Evolutionary conservation across 1,284 basidiomycete species (phyloP).

Genomic region (Apiotrichum mycotoxinovorans): DNA sequence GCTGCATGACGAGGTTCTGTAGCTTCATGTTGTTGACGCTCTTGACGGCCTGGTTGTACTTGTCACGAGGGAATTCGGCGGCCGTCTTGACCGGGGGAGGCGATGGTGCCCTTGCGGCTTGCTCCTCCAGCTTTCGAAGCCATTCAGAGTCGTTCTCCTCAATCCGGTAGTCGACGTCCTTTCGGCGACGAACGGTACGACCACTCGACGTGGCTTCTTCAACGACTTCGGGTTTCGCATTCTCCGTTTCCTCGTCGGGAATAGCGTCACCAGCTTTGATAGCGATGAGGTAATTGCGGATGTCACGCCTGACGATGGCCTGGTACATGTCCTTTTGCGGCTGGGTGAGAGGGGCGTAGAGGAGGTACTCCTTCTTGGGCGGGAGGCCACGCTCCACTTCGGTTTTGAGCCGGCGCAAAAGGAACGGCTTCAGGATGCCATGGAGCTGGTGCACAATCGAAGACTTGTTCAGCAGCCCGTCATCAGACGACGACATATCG

Average conservation of each 20-base stretch:
- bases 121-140: constrained; percentile 61
- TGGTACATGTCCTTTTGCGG: constrained; percentile 82
- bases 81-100: constrained; percentile 36
- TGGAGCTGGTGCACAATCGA: constrained; percentile 76
- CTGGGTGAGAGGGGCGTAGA: constrained; percentile 82
- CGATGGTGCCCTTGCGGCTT: constrained; percentile 2
- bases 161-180: constrained; percentile 49
- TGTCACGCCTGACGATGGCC: constrained; percentile 63
- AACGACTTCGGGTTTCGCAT: not conserved
- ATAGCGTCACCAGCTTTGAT: constrained; percentile 39
- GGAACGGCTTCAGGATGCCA: constrained; percentile 87
- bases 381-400: constrained; percentile 81
- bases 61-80: constrained; percentile 56
- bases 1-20: constrained; percentile 91
- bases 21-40: constrained; percentile 86
- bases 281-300: constrained; percentile 64
- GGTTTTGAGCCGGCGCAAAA: constrained; percentile 84
- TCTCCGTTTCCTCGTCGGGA: constrained; percentile 21
- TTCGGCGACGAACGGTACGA: constrained; percentile 40
- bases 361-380: constrained; percentile 87
- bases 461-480: constrained; percentile 56
- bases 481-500: constrained; percentile 31
- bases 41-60: constrained; percentile 61
- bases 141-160: constrained; percentile 68
- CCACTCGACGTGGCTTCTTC: constrained; percentile 20